Evolutionary conservation across 2,329 filamentous ascomycete genomes (phyloP).

Genomic region (Fusarium chuoi): DNA sequence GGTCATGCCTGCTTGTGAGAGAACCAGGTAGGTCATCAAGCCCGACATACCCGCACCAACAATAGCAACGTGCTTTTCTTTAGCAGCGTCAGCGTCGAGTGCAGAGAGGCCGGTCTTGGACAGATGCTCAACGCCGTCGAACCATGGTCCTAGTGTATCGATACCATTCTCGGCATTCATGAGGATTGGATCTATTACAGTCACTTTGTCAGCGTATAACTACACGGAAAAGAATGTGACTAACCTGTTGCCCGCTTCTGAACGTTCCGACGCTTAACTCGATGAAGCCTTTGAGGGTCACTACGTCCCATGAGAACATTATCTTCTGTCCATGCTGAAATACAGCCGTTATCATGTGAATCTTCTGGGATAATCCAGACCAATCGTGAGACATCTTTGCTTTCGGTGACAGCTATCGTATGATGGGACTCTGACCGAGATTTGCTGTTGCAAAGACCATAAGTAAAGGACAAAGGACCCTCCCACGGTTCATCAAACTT

Average conservation of each 20-base stretch:
- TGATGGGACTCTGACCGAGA: not conserved
- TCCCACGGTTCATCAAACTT: not conserved
- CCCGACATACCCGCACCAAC: conserved; percentile 6
- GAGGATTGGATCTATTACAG: not conserved
- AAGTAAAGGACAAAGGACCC: not conserved
- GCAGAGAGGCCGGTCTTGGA: not conserved
- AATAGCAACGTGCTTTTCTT: not conserved
- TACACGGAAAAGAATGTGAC: no score
- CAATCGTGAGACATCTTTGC: not conserved
- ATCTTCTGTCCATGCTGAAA: not conserved
- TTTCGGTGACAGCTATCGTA: conserved; percentile 2
- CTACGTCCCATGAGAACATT: not conserved
- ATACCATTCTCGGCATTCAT: conserved; percentile 1
- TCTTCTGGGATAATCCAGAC: not conserved
- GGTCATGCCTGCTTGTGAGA: conserved; percentile 12
- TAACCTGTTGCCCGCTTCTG: not conserved
- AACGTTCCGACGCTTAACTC: not conserved
- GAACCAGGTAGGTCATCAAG: not conserved
- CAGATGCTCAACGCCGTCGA: not conserved
- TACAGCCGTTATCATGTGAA: not conserved
- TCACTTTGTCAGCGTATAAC: no score
- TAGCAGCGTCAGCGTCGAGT: not conserved
- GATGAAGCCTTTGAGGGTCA: not conserved
- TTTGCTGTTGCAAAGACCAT: not conserved
- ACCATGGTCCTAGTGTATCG: not conserved